These are phyloP conservation scores for Blepharisma japonicum DNA, from an alignment of 73 alveolate species.

Conservation along the genomic window DNA sequence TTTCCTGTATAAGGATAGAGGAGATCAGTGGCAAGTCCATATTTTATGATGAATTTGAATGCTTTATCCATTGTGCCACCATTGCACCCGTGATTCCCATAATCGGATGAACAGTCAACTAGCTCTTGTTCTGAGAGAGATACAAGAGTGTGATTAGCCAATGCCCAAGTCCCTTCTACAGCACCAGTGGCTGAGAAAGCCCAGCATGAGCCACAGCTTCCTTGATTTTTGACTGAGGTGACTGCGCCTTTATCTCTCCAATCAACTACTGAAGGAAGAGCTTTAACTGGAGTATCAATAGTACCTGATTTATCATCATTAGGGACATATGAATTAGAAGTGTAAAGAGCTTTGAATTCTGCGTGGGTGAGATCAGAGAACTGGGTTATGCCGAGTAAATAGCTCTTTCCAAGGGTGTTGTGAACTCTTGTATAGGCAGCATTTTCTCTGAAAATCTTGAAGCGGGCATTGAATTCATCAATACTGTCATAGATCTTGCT, in stretches of 20 bases:
- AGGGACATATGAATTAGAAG: background rate
- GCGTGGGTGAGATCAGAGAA: slow-evolving; percentile 54
- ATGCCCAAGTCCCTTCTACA: slow-evolving; percentile 43
- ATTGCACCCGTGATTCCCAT: slow-evolving; percentile 71
- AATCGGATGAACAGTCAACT: slow-evolving; percentile 62
- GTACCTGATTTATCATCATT: background rate
- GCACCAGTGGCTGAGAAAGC: slow-evolving; percentile 67
- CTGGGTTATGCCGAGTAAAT: slow-evolving; percentile 25
- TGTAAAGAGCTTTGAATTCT: slow-evolving; percentile 49
- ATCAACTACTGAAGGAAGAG: slow-evolving; percentile 37
- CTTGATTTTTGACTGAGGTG: slow-evolving; percentile 69
- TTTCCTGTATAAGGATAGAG: slow-evolving; percentile 72
- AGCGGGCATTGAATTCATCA: background rate
- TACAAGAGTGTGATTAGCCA: slow-evolving; percentile 14
- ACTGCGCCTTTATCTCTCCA: slow-evolving; percentile 60
- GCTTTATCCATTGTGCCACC: slow-evolving; percentile 73
- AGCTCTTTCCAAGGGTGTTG: background rate
- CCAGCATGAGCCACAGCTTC: slow-evolving; percentile 82
- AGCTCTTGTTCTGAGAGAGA: slow-evolving; percentile 52
- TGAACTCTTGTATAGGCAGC: background rate
- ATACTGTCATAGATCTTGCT: background rate
- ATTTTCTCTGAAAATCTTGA: background rate
- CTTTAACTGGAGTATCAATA: too few species aligned
- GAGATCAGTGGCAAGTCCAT: slow-evolving; percentile 55
- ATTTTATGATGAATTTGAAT: slow-evolving; percentile 44